Base-by-base conservation (phyloP, 1,284 basidiomycete species). In the Tausonia pullulans region DNA sequence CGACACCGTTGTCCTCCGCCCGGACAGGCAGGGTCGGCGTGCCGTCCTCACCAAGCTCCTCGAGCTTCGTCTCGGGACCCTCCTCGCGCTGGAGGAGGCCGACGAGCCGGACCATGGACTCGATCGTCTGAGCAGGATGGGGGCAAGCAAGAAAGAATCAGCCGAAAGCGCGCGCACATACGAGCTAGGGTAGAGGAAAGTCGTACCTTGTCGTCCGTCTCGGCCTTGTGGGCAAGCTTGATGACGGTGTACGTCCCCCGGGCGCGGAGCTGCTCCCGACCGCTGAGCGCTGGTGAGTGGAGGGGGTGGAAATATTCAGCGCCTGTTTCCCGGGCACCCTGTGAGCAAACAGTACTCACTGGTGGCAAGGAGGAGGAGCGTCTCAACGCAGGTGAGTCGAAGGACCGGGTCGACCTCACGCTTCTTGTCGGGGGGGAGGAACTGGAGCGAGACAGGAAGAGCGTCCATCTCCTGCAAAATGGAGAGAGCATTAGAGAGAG, bases 171-270 rank as follows among this genome's bases (percentile, higher is more conserved):
- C n/a, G 43, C 49, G 48, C 39, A 9, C 41, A 49, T 40, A 41
- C 5, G 39, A 13, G n/a, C n/a, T n/a, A 11, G 53, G 41, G 14
- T 57, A 5, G 27, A 27, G 49, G 39, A 14, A 50, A 46, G 43
- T 64, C 51, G 58, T 2, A 87, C 90, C 75, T 86, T 86, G 58
- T 91, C 88, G 27, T 87, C 87, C 3, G 77, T 79, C 77, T 98
- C 95, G 11, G 81, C 81, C 69, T 88, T 81, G 74, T 98, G 95
- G 9, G 87, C 79, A 39, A 83, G 84, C 55, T 90, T 81, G 44
- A 98, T 79, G 51, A 98, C 87, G 71, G 88, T 85, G 75, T 98
- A 98, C 0, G 88, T 87, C 0, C 93, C 94, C 67, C 90, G 82
- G 14, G 79, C 78, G 45, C 96, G 82, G 67, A 94, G 78, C 65